Base-by-base conservation (phyloP, 2,329 filamentous ascomycete species). In the Talaromyces sp. region DNA sequence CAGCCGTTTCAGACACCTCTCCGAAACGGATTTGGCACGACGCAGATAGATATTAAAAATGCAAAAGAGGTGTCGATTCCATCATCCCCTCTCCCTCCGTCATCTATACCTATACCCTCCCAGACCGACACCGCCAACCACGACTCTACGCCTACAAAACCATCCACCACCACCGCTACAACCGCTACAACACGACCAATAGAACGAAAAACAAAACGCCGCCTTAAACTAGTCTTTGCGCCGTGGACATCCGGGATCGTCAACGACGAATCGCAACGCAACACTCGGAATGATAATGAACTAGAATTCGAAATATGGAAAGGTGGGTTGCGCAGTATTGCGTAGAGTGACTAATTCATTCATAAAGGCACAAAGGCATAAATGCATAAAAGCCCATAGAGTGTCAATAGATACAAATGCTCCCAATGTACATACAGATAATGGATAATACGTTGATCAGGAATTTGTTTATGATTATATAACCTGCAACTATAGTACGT, bases 221-320 rank as follows among this genome's bases (percentile, higher is more conserved):
- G 87, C 82, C 88, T 96, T 83, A 96, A 93, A 76, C 86, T 98
- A 9, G 94, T 96, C 0, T 98, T 97, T 80, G 90, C 92, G 58
- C 86, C 91, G 1, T 95, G 96, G 85, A 85, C 85, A 3, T 78
- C 80, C 2, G 83, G 83, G 1, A 81, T 81, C 67, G 80, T 85
- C 11, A 5, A 39, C 52, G 2, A 58, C 13, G 22, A 16, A 13
- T 10, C 56, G 2, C 22, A 35, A 14, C 33, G n/a, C 0, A 39
- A 11, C 78, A 1, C 22, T 4, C 45, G 27, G 10, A 24, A 41
- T 13, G 64, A 50, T 39, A 68, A 72, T 7, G 76, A 77, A 14
- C 82, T 89, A 3, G 88, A 91, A 72, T 96, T 93, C 76, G 89
- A 93, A 75, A 88, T 97, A 64, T 87, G 83, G 70, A 86, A 85